Conservation (phyloP, 2,329 filamentous ascomycete species). For the Pestalotiopsis sp. region DNA sequence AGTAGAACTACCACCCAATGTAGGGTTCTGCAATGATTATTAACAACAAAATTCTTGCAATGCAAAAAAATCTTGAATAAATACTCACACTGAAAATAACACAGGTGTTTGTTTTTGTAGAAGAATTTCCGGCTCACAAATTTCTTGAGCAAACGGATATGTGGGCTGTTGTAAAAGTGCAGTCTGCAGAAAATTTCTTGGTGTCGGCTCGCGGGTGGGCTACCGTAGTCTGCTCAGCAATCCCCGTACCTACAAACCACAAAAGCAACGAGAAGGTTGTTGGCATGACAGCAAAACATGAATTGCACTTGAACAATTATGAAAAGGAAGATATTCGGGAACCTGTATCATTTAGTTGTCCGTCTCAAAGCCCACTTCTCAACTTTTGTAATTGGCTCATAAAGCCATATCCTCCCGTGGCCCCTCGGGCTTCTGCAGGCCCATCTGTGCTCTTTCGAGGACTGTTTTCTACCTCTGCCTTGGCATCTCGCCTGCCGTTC, state of each 20-base stretch:
- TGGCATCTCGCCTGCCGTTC: conserved; percentile 37
- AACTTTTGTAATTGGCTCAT: conserved; percentile 67
- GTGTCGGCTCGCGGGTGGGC: conserved; percentile 1
- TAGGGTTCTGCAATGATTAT: not conserved
- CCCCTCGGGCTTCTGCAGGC: conserved; percentile 41
- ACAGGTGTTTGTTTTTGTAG: not conserved
- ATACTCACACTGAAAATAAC: not conserved
- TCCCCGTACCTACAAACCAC: not conserved
- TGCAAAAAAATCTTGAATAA: not conserved
- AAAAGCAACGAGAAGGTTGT: not conserved
- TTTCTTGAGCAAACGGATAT: not conserved
- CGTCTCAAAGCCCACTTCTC: conserved; percentile 50
- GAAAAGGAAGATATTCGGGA: not conserved
- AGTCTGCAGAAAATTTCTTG: conserved; percentile 1
- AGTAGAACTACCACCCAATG: not conserved
- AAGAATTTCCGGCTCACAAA: not conserved
- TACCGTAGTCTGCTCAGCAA: not conserved
- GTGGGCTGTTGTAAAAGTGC: not conserved
- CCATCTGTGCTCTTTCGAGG: conserved; percentile 35
- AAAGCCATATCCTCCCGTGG: conserved; percentile 56
- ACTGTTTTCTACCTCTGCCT: conserved; percentile 32
- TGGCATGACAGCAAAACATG: not conserved
- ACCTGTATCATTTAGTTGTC: not conserved
- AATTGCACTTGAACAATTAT: not conserved
- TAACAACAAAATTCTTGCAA: not conserved